Evolutionary conservation across 257 asterid genomes (phyloP).

Genomic region (Rehmannia glutinosa): DNA sequence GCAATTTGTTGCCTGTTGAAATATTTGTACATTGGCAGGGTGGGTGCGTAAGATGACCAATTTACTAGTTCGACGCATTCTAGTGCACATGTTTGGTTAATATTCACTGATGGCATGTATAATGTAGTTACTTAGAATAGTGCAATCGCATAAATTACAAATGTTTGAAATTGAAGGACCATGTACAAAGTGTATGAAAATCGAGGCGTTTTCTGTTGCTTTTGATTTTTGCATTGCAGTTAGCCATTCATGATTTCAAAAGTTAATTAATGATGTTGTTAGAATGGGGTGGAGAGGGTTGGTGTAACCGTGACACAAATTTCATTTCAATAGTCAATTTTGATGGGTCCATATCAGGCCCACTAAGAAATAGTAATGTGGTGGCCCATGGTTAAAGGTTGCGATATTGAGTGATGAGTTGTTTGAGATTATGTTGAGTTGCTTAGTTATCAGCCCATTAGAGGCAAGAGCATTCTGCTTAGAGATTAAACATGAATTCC

Average conservation of each 20-base stretch:
- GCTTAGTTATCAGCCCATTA: neutral
- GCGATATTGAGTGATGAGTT: neutral
- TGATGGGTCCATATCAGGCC: neutral
- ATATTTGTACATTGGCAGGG: neutral
- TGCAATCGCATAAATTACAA: neutral
- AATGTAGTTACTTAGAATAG: neutral
- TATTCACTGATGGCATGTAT: neutral
- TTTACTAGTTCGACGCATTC: neutral
- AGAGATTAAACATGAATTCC: neutral
- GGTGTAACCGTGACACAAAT: neutral
- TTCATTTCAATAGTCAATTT: neutral
- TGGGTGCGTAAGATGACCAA: neutral
- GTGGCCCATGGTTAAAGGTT: neutral
- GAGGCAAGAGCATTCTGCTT: neutral
- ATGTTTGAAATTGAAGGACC: neutral
- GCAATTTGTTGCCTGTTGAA: neutral
- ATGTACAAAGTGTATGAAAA: neutral
- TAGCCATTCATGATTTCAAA: neutral
- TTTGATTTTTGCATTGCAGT: neutral
- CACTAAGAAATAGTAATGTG: neutral
- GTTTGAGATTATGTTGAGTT: neutral
- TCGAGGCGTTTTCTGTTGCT: neutral
- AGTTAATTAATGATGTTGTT: neutral
- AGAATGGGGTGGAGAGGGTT: neutral
- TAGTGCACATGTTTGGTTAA: too few relatives aligned